phyloP scores from a whole-genome alignment of 192 early-diverging fungal genomes.

The Entrophospora sp. region DNA sequence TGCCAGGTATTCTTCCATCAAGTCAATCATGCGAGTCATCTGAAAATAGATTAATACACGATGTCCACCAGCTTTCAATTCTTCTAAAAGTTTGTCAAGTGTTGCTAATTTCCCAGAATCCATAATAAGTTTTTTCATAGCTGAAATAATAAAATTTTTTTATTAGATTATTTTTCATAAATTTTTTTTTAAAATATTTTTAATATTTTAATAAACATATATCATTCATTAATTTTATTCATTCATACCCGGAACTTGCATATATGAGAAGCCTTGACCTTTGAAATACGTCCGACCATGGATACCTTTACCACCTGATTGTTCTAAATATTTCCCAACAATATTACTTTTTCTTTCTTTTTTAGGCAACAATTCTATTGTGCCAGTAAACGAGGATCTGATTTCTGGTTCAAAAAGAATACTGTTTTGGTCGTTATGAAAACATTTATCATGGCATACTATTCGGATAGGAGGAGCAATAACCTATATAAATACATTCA shows the following conservation, averaged over 20 bases:
- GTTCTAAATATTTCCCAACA: conserved; percentile 24
- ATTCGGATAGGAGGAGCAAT: conserved; percentile 54
- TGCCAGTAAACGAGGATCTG: conserved; percentile 33
- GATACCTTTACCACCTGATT: conserved; percentile 30
- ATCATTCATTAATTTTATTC: background rate
- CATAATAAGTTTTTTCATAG: conserved; percentile 63
- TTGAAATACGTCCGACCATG: conserved; percentile 30
- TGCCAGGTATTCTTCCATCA: conserved; percentile 81
- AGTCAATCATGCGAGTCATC: conserved; percentile 82
- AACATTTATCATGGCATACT: conserved; percentile 54
- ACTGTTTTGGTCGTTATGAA: conserved; percentile 42
- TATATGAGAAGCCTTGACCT: conserved; percentile 48
- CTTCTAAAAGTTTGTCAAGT: conserved; percentile 59
- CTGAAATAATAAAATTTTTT: conserved; percentile 11
- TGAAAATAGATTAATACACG: conserved; percentile 81
- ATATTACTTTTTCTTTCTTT: conserved; percentile 6
- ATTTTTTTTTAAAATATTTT: too few species aligned
- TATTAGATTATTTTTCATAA: too few species aligned
- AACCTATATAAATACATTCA: too few species aligned
- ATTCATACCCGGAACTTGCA: conserved; percentile 53
- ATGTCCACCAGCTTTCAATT: conserved; percentile 69
- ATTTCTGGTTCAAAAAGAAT: conserved; percentile 36
- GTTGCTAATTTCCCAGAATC: conserved; percentile 72
- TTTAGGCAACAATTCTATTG: conserved; percentile 23
- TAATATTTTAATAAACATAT: background rate